Base-by-base conservation (phyloP, 2,329 filamentous ascomycete species). In the Tolypocladium pustulatum region DNA sequence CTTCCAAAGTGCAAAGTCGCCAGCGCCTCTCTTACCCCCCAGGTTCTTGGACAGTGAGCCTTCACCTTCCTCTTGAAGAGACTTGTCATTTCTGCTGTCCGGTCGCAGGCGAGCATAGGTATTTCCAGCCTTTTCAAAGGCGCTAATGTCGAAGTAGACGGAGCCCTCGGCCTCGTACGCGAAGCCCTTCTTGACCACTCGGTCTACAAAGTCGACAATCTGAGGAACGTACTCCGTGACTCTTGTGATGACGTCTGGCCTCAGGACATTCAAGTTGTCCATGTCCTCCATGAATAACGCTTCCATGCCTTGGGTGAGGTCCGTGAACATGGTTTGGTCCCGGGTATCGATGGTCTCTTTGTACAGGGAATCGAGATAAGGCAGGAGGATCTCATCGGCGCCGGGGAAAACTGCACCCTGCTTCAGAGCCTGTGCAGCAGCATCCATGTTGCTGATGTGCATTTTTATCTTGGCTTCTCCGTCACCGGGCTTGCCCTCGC, bases 1-100 rank as follows among this genome's bases (percentile, higher is more conserved):
- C 72, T 97, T 97, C 92, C 91, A 97, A 1, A 97, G 77, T 0
- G 91, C 92, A 73, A 97, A 97, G 68, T 97, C 92, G 8, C 88
- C 87, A 1, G 86, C 78, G 30, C 84, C 86, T 57, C 87, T 85
- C 77, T 97, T 97, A 65, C 77, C 81, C 12, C 78, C 78, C 0
- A 81, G 67, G 60, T 78, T 78, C 67, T 83, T 85, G 0, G 82
- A 83, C 52, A 97, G 72, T 0, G 91, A 89, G 0, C 93, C 93
- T 70, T 97, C 94, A 12, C 93, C 93, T 65, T 97, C 93, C 9
- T 91, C 91, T 65, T 89, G 86, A 30, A 97, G 76, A 4, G 86
- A 86, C 69, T 91, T 88, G 74, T 97, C 88, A 61, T 90, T 91
- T 58, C 88, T 82, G 71, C 88, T 94, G 76, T 91, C 91, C 0